Base-by-base conservation (phyloP, 805 yeast species). In the Saturnispora ahearnii region DNA sequence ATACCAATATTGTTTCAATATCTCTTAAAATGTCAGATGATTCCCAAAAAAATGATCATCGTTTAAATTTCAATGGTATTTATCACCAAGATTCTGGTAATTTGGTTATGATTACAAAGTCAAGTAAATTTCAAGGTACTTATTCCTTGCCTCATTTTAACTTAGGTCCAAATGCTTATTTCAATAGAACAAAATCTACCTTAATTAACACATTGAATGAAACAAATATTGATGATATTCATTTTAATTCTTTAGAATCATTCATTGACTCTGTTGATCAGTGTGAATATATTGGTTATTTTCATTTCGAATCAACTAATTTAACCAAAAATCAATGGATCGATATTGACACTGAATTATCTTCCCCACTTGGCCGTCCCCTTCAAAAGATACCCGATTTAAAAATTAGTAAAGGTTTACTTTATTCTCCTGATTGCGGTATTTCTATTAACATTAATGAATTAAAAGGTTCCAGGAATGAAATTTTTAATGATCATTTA, bases 371-470 rank as follows among this genome's bases (percentile, higher is more conserved):
- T n/a, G 97, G 97, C 0, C 70, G 85, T 53, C 96, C 96, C 2
- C 74, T 81, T 13, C 73, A 75, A 15, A 52, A 59, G 1, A 61
- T 82, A 5, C 96, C 96, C 0, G 58, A 64, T 0, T 55, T 90
- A 15, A 67, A 67, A 31, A 58, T 90, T 9, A 62, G 73, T 2
- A 65, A 74, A 10, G 88, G 84, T 6, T 54, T 87, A 12, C 52
- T 87, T 18, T 89, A 86, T 59, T 87, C 96, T 0, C 97, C 97
- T 0, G 96, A 90, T 61, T 90, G 98, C 70, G 95, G 90, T 0
- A 60, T 83, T 2, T 61, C 76, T 2, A 53, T 87, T 4, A 62
- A 66, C 5, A 40, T 76, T 6, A 62, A 63, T 7, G 54, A 59
- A 6, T 64, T 70, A 2, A 49, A 51, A 12, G 96, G 96, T 1